phyloP scores from a whole-genome alignment of 306 rosid genomes.

The Glycine latifolia region DNA sequence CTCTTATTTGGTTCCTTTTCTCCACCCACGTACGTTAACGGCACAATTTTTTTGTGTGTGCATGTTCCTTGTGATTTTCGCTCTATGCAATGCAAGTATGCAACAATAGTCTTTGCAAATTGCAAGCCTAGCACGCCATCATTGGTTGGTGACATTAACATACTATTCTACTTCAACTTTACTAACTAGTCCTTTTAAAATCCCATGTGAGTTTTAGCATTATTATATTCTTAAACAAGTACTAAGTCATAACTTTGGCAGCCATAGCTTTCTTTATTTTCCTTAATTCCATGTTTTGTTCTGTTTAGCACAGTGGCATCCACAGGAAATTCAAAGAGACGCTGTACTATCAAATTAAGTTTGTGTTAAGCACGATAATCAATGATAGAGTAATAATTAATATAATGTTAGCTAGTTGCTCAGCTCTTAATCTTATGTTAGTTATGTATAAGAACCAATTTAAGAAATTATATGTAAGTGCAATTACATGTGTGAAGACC shows the following conservation, averaged over 20 bases:
- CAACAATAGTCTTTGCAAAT: background rate
- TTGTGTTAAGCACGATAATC: too few relatives aligned
- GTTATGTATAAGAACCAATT: too few relatives aligned
- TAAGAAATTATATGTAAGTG: background rate
- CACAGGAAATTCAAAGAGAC: background rate
- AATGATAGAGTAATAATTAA: too few relatives aligned
- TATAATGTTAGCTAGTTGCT: too few relatives aligned
- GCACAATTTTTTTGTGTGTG: background rate
- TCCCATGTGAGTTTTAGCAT: background rate
- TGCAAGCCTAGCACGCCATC: background rate
- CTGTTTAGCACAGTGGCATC: background rate
- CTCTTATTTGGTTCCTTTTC: background rate
- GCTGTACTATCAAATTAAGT: background rate
- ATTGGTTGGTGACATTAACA: background rate
- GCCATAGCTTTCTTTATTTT: background rate
- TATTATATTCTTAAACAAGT: background rate
- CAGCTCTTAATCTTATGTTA: too few relatives aligned
- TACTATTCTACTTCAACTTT: background rate
- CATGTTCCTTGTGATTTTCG: background rate
- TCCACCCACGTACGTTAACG: background rate
- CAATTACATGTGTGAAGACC: background rate
- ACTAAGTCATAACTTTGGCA: background rate
- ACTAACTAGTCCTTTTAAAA: background rate
- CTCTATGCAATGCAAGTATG: background rate
- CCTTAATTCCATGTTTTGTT: background rate